Evolutionary conservation across 768 basidiomycete genomes (phyloP).

Genomic region (Hortiboletus campestris): DNA sequence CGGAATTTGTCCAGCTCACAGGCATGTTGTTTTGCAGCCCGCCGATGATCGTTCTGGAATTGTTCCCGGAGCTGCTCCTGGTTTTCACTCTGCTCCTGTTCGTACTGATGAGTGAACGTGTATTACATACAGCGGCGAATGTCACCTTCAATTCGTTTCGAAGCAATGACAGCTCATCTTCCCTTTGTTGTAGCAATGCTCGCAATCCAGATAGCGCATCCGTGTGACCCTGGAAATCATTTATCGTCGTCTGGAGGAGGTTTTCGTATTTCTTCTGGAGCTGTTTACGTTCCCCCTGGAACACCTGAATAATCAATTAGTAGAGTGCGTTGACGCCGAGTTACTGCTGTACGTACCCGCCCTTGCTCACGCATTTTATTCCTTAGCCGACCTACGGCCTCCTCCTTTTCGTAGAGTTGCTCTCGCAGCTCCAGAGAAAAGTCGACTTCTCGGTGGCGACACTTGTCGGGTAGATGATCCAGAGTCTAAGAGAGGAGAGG

Average conservation of each 20-base stretch:
- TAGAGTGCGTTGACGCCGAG: neutral
- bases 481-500: neutral
- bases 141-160: neutral
- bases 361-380: neutral
- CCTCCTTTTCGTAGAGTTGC: neutral
- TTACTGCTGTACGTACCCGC: neutral
- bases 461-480: neutral
- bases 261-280: neutral
- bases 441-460: neutral
- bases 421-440: neutral
- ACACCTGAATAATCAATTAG: neutral
- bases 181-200: neutral
- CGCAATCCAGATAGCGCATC: neutral
- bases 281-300: neutral
- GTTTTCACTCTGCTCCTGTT: neutral
- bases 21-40: neutral
- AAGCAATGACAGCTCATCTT: neutral
- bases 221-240: neutral
- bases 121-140: no score
- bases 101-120: no score
- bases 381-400: neutral
- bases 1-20: neutral
- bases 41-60: neutral
- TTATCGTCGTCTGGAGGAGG: neutral
- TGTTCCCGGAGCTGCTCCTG: neutral